Percentiles rank a stretch among this genome's conserved stretches.
phyloP scores from a whole-genome alignment of 1,284 basidiomycete species.

The Ganoderma meredithae region DNA sequence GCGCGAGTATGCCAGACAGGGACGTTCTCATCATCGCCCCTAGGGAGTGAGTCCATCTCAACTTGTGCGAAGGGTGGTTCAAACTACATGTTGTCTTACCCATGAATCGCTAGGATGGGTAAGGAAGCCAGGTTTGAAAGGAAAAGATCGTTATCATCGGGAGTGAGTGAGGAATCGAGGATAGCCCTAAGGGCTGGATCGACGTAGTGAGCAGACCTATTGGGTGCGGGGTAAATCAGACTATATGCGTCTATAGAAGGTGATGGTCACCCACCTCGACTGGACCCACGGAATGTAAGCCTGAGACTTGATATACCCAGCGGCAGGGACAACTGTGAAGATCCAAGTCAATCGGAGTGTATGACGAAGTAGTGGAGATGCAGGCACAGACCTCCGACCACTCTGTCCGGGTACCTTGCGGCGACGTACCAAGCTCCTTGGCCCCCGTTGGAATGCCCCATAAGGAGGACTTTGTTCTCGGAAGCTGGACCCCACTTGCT shows the following conservation, averaged over 20 bases:
- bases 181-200: slow-evolving; percentile 80
- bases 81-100: slow-evolving; percentile 50
- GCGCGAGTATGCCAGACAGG: slow-evolving; percentile 83
- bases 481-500: slow-evolving; percentile 48
- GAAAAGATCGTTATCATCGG: slow-evolving; percentile 89
- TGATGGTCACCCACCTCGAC: slow-evolving; percentile 52
- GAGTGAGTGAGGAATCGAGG: slow-evolving; percentile 74
- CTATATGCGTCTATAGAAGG: background rate
- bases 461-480: slow-evolving; percentile 60
- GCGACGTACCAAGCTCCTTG: slow-evolving; percentile 89
- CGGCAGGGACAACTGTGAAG: slow-evolving; percentile 67
- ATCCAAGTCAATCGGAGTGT: slow-evolving; percentile 18
- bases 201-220: slow-evolving; percentile 73
- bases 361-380: background rate
- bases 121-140: slow-evolving; percentile 76
- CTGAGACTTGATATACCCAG: slow-evolving; percentile 86
- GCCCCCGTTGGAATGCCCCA: slow-evolving; percentile 94
- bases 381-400: slow-evolving; percentile 61
- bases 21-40: slow-evolving; percentile 80
- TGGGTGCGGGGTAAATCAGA: background rate
- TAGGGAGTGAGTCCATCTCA: slow-evolving; percentile 39
- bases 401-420: slow-evolving; percentile 78
- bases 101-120: slow-evolving; percentile 81
- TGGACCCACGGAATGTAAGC: slow-evolving; percentile 81
- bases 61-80: background rate